Evolutionary conservation across 2,329 filamentous ascomycete species (phyloP).

Genomic region (Apiospora rasikravindrae): DNA sequence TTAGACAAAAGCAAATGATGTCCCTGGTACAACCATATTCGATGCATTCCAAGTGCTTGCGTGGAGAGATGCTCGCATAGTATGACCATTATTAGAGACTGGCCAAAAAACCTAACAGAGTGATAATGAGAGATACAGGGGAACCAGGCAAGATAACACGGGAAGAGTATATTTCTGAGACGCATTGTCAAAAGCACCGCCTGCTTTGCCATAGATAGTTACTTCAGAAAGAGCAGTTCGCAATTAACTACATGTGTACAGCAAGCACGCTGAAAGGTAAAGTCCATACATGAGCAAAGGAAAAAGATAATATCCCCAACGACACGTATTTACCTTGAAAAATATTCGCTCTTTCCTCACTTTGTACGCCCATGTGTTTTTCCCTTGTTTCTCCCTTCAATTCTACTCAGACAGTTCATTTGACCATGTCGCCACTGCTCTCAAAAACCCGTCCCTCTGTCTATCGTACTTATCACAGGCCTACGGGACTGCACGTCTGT

Average conservation of each 20-base stretch:
- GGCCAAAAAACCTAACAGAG: too few relatives aligned
- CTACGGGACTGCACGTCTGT: too few relatives aligned
- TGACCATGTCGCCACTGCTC: neutral
- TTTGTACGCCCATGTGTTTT: constrained; percentile 4
- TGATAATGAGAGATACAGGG: neutral
- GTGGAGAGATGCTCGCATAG: neutral
- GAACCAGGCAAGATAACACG: neutral
- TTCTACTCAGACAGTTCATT: neutral
- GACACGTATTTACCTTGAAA: neutral
- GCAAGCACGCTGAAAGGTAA: neutral
- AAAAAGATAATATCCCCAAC: neutral
- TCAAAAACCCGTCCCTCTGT: too few relatives aligned
- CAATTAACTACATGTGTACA: neutral
- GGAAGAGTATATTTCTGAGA: neutral
- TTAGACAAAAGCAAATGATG: constrained; percentile 16
- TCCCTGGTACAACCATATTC: neutral
- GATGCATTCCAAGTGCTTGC: neutral
- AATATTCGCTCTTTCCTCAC: neutral
- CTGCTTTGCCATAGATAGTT: neutral
- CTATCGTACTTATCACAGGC: neutral
- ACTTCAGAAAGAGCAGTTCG: neutral
- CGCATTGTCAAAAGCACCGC: neutral
- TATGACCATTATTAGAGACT: neutral
- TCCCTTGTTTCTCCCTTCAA: neutral
- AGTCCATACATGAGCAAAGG: constrained; percentile 5